Evolutionary conservation across 1,284 basidiomycete species (phyloP), one percentile per base, ranked within the genome.

Genomic region (Tilletia setariae): DNA sequence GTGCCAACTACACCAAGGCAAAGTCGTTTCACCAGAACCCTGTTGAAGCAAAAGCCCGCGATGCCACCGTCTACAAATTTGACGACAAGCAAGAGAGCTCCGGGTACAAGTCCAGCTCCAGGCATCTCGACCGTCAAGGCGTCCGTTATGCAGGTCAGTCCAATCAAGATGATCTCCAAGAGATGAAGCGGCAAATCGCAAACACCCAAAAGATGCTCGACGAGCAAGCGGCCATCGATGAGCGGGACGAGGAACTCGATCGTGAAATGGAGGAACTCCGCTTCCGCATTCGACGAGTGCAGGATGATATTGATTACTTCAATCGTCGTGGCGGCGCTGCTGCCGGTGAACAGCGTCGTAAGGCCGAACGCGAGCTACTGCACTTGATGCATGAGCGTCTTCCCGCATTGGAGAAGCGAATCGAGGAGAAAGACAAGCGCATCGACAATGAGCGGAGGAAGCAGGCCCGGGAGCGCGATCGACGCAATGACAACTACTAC

Each of bases 21-120:
- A 89, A 90, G 2, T 91, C 91, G 0, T 90, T 93, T 81, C 80
- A 84, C 71, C 74, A 80, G 51, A 82, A 82, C 72, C 80, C 70
- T 86, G 87, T 74, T 84, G 86, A 70, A 83, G 86, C 44, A 82
- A 86, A 0, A 84, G 32, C n/a, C 42, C 89, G 89, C 76, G 95
- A 98, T 81, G 95, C 93, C 2, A 92, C 93, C 0, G 90, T 94
- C 59, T 99, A 97, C 86, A 93, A 92, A 79, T 91, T 97, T 84
- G 88, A 89, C 69, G 88, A 89, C 73, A 72, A 80, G 25, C 77
- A 79, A 35, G 74, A 76, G 6, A 87, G 89, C 65, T 75, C 78
- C 1, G 84, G 83, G 6, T 98, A 98, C 86, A 90, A 91, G 80
- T 90, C 92, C n/a, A 88, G 89, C 9, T 89, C 88, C 25, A 88